Evolutionary conservation across 768 basidiomycete species (phyloP), one percentile per base, ranked within the genome.

Genomic region (Clavaria fumosa): DNA sequence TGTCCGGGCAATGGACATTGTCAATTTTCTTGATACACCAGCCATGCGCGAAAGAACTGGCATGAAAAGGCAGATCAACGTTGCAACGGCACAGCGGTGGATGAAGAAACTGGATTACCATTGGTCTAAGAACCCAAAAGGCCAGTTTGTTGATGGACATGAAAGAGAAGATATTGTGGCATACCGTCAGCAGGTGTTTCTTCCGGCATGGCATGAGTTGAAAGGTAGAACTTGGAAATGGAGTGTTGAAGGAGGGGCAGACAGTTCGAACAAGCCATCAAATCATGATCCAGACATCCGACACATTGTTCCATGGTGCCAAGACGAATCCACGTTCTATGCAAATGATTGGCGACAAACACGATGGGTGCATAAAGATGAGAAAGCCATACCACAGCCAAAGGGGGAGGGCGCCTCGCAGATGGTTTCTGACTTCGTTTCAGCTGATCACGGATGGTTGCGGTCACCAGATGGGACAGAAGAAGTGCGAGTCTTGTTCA

Each of bases 241-340:
- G 27, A 9, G 9, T 28, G 26, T 9, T 14, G 14, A 28, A 14
- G 14, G 26, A 9, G 26, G 26, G 9, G 9, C 9, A 14, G 26
- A 28, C 26, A 28, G 9, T 28, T 14, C 26, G 9, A n/a, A n/a
- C n/a, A n/a, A n/a, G n/a, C n/a, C n/a, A n/a, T n/a, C n/a, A n/a
- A n/a, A n/a, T n/a, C n/a, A n/a, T n/a, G n/a, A n/a, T n/a, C 26
- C 26, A 28, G 26, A 28, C 9, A 14, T 28, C 14, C 9, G 9
- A 9, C 26, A 28, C 26, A 14, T 28, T 9, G 26, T 28, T 34
- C 15, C 19, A 17, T 47, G 44, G 47, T 43, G 35, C 23, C 58
- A 61, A 31, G 53, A 62, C 40, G 53, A 63, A 41, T 52, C 50
- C 2, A 53, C 43, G 1, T 60, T 60, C 49, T 57, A 56, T 42